Base-by-base conservation (phyloP, 768 basidiomycete species). In the Terana coerulea region DNA sequence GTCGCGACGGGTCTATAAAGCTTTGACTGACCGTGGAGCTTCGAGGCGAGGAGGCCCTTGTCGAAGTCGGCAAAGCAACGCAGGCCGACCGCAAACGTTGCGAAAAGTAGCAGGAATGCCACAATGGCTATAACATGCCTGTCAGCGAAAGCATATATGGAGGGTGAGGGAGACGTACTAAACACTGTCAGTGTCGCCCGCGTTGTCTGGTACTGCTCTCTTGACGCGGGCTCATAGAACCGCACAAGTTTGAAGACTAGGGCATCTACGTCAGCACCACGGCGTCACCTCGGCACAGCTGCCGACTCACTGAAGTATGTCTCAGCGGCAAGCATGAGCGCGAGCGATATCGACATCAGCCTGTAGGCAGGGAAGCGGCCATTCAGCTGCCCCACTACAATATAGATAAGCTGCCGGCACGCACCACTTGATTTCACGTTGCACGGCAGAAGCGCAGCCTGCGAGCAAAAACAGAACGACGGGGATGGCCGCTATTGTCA, bases 181-280 rank as follows among this genome's bases (percentile, higher is more conserved):
- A 92, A 93, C 26, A 82, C 75, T 3, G 89, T 90, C 11, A 93
- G 71, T 7, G 91, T 88, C 46, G 81, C 84, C 47, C 90, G 76
- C 17, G 90, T 91, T n/a, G 87, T 81, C 21, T 66, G 59, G 60
- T 93, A 93, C 56, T 76, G 72, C 0, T 34, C 57, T 40, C 66
- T 57, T 6, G 86, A 81, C 3, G 61, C 54, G 3, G 88, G 87
- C 22, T 80, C 69, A 63, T 88, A 93, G 71, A 92, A 88, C 19
- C 91, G 83, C 53, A 84, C 80, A n/a, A 93, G 76, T 62, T 93
- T 93, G 67, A 86, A 93, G 44, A 92, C 86, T 91, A 51, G 12
- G 45, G 19, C 53, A 22, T 30, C 3, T 37, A 45, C 51, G 53
- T 51, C n/a, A 51, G 28, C 28, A 25, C 31, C 39, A 47, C 33